Conservation (phyloP, 805 yeast genomes). For the Saccharomycopsis capsularis region DNA sequence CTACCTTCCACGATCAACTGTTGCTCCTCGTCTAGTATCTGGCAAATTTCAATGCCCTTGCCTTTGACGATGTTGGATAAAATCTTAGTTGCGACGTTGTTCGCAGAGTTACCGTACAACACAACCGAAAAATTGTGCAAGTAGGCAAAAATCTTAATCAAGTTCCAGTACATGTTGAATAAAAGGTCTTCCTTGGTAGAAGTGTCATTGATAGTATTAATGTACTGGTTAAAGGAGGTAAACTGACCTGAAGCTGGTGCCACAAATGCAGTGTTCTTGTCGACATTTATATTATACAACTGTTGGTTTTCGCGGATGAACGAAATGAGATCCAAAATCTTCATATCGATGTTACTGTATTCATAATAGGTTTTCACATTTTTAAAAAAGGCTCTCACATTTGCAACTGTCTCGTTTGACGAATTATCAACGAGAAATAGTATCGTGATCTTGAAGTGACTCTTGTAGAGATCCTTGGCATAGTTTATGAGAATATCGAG, state of each 20-base stretch:
- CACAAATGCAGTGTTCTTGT: conserved; percentile 3
- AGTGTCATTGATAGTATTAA: conserved; percentile 2
- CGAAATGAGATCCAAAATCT: conserved; percentile 11
- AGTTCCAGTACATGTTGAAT: conserved; percentile 15
- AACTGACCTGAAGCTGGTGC: background rate
- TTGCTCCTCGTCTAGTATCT: conserved; percentile 31
- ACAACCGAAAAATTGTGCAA: conserved; percentile 35
- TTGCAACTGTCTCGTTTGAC: background rate
- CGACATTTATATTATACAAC: conserved; percentile 6
- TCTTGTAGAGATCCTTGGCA: conserved; percentile 30
- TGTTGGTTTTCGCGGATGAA: conserved; percentile 7
- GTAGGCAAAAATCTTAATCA: conserved; percentile 8
- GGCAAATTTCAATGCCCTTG: conserved; percentile 30
- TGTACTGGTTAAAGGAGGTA: conserved; percentile 11
- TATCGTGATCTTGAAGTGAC: conserved; percentile 10
- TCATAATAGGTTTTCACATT: conserved; percentile 9
- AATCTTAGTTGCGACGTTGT: conserved; percentile 39
- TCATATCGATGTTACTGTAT: conserved; percentile 4
- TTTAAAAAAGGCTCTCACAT: conserved; percentile 1
- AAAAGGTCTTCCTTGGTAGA: conserved; percentile 20
- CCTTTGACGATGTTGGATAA: conserved; percentile 40
- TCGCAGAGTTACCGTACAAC: conserved; percentile 35
- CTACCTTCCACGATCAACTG: conserved; percentile 22
- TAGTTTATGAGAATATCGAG: conserved; percentile 35
- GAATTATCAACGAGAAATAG: conserved; percentile 7